Evolutionary conservation across 2,329 filamentous ascomycete genomes (phyloP).

Genomic region (Pseudogymnoascus sp.): DNA sequence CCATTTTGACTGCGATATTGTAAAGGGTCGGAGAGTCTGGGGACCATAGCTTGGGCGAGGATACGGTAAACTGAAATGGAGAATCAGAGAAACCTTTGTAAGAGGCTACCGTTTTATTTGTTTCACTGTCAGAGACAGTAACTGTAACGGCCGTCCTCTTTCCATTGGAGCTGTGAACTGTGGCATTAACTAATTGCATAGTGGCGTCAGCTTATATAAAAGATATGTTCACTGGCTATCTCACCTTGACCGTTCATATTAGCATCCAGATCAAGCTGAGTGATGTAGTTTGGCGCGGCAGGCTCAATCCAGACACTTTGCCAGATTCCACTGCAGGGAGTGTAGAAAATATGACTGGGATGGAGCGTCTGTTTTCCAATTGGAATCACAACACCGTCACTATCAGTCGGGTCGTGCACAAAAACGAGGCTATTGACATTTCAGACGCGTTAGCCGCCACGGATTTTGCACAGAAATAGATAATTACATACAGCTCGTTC

Average conservation of each 20-base stretch:
- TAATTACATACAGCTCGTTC: conserved; percentile 45
- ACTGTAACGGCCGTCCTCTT: conserved; percentile 23
- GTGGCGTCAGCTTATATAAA: neutral
- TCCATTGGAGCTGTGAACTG: conserved; percentile 40
- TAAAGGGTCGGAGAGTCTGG: conserved; percentile 57
- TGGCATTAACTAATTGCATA: conserved; percentile 42
- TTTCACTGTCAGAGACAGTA: conserved; percentile 5
- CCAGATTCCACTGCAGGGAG: conserved; percentile 68
- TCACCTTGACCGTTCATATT: conserved; percentile 46
- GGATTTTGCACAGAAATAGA: neutral
- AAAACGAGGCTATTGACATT: conserved; percentile 46
- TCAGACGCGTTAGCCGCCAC: neutral
- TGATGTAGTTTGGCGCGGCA: conserved; percentile 46
- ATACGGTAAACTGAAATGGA: conserved; percentile 48
- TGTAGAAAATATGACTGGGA: conserved; percentile 61
- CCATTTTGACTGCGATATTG: conserved; percentile 50
- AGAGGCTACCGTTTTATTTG: conserved; percentile 19
- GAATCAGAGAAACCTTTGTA: conserved; percentile 39
- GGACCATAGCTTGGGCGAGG: conserved; percentile 54
- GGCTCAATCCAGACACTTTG: conserved; percentile 64
- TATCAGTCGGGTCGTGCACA: conserved; percentile 61
- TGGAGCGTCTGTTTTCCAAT: conserved; percentile 56
- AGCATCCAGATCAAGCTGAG: conserved; percentile 33
- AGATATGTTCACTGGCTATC: conserved; percentile 17
- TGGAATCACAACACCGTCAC: conserved; percentile 47